Conservation (phyloP, 371 early-diverging fungal genomes). For the Mucor velutinosus region DNA sequence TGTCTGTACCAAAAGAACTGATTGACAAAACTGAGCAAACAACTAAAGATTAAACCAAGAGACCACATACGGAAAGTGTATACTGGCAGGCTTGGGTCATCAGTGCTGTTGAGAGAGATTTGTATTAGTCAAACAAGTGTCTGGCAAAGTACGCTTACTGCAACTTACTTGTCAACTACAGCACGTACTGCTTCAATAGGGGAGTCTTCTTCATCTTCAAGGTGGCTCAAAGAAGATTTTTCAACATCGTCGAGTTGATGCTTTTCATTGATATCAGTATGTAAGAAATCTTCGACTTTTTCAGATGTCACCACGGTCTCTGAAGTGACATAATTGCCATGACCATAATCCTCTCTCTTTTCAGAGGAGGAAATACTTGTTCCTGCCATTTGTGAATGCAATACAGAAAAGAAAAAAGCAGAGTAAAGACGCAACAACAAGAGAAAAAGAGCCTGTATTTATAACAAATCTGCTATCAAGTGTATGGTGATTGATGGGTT, state of each 20-base stretch:
- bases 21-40: constrained; percentile 68
- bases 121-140: not conserved
- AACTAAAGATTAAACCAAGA: constrained; percentile 66
- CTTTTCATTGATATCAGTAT: not conserved
- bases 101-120: constrained; percentile 40
- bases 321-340: constrained; percentile 8
- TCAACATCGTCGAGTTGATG: not conserved
- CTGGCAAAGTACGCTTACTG: not conserved
- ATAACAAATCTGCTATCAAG: not conserved
- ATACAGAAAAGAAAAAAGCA: constrained; percentile 4
- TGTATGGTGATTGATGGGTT: constrained; percentile 5
- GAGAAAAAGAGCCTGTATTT: not conserved
- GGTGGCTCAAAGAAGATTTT: not conserved
- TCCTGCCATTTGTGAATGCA: constrained; percentile 12
- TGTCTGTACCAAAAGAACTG: constrained; percentile 79
- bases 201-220: constrained; percentile 47
- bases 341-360: not conserved
- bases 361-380: constrained; percentile 17
- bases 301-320: constrained; percentile 19
- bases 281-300: constrained; percentile 19
- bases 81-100: constrained; percentile 69
- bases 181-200: constrained; percentile 77
- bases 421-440: not conserved
- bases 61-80: constrained; percentile 80
- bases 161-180: constrained; percentile 44